These are phyloP conservation scores for Penicillium occitanis DNA, from an alignment of 2,329 filamentous ascomycete species.

Conservation along the genomic window DNA sequence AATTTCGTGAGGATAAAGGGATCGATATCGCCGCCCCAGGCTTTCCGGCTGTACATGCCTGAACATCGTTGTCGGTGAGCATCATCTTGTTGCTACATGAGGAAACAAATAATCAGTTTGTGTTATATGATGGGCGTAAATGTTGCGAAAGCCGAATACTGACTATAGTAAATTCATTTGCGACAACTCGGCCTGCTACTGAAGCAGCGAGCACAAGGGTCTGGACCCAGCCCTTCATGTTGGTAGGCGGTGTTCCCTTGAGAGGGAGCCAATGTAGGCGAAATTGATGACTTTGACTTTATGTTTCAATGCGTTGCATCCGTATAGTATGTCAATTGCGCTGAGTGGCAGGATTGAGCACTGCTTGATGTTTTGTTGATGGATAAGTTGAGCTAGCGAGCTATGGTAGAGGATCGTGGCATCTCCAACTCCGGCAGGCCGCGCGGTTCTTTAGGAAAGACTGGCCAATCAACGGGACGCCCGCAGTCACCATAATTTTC, in stretches of 20 bases:
- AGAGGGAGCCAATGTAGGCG: slow-evolving; percentile 3
- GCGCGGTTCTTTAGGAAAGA: slow-evolving; percentile 6
- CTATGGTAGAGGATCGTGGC: slow-evolving; percentile 17
- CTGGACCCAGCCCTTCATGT: slow-evolving; percentile 44
- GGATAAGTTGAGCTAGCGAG: slow-evolving; percentile 12
- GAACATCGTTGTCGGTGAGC: slow-evolving; percentile 78
- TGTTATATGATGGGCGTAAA: not conserved
- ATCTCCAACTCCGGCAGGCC: slow-evolving; percentile 16
- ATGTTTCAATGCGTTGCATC: not conserved
- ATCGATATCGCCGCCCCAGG: slow-evolving; percentile 84
- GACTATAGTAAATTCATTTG: slow-evolving; percentile 50
- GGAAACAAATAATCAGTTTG: not conserved
- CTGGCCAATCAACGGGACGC: slow-evolving; percentile 17
- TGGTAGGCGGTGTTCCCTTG: slow-evolving; percentile 24
- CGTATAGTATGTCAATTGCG: not conserved
- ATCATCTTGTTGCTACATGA: slow-evolving; percentile 68
- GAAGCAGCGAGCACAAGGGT: slow-evolving; percentile 39
- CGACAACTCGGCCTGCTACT: slow-evolving; percentile 40
- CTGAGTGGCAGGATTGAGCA: not conserved
- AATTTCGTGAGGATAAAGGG: slow-evolving; percentile 89
- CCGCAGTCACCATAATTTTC: slow-evolving; percentile 18
- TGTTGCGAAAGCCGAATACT: slow-evolving; percentile 20
- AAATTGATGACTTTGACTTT: not conserved
- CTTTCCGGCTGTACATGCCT: slow-evolving; percentile 90
- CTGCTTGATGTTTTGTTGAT: not conserved